Conservation (phyloP, 768 basidiomycete species). For the Cystobasidium tubakii region DNA sequence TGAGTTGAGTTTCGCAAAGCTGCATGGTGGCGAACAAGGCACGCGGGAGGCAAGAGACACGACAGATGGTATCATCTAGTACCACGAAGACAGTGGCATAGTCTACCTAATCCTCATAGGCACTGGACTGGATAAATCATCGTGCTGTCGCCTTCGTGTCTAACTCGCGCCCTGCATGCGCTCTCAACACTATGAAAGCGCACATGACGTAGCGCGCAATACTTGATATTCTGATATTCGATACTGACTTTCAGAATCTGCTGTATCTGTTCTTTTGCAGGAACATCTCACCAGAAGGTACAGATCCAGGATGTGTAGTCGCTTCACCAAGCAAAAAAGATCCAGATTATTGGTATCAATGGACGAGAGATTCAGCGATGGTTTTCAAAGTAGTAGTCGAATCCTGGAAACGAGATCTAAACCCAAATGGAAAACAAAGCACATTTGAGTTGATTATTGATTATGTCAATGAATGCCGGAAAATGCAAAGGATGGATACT, state of each 20-base stretch:
- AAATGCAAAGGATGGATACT: constrained; percentile 45
- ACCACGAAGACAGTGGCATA: too few relatives aligned
- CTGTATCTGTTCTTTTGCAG: not conserved
- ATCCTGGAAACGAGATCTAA: constrained; percentile 32
- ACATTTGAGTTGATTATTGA: constrained; percentile 36
- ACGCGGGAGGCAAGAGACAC: too few relatives aligned
- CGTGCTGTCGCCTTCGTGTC: too few relatives aligned
- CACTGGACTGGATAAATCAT: too few relatives aligned
- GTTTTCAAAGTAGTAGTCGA: constrained; percentile 41
- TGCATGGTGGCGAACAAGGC: too few relatives aligned
- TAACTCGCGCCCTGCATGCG: not conserved
- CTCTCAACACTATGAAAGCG: not conserved
- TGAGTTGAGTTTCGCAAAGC: not conserved
- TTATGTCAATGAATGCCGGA: constrained; percentile 40
- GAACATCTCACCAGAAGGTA: constrained; percentile 41
- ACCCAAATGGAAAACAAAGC: constrained; percentile 1
- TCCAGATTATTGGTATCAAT: constrained; percentile 45
- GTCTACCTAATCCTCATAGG: too few relatives aligned
- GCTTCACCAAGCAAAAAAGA: constrained; percentile 39
- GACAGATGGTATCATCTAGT: too few relatives aligned
- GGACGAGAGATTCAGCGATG: constrained; percentile 44
- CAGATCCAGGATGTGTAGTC: constrained; percentile 41
- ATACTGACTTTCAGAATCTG: not conserved
- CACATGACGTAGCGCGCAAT: not conserved
- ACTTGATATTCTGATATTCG: not conserved